Percentiles rank a stretch among this genome's conserved stretches.
Evolutionary conservation across 257 asterid species (phyloP).

Genomic region (Fraxinus quadrangulata): DNA sequence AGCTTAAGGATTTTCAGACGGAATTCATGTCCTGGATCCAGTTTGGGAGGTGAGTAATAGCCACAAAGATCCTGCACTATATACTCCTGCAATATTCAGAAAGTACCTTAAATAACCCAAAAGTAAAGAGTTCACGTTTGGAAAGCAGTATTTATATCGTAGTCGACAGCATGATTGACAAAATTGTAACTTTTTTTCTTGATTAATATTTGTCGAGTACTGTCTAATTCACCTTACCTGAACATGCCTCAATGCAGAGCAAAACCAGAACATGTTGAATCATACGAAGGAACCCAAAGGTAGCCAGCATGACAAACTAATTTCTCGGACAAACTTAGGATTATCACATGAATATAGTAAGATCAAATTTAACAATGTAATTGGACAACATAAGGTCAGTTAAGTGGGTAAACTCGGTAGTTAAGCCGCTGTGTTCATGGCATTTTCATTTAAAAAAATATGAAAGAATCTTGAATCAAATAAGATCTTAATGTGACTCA

Average conservation of each 20-base stretch:
- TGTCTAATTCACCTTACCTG: too few species aligned
- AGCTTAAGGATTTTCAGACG: conserved; percentile 53
- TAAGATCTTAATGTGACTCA: background rate
- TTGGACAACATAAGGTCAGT: background rate
- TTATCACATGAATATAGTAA: background rate
- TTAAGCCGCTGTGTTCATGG: too few species aligned
- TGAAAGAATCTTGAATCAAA: background rate
- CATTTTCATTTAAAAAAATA: background rate
- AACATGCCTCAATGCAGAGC: background rate
- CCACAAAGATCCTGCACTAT: conserved; percentile 54
- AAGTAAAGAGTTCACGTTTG: too few species aligned
- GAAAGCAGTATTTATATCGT: too few species aligned
- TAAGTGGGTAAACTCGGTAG: too few species aligned
- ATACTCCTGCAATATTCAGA: conserved; percentile 43
- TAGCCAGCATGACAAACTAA: background rate
- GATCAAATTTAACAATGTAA: background rate
- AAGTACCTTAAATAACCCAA: too few species aligned
- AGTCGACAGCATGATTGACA: too few species aligned
- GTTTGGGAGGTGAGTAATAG: conserved; percentile 44
- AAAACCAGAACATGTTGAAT: background rate
- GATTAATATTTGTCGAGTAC: too few species aligned
- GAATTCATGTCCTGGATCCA: conserved; percentile 46
- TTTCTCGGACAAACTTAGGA: background rate
- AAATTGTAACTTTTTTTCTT: too few species aligned
- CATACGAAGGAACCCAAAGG: background rate